Base-by-base conservation (phyloP, 495 filamentous ascomycete species). In the Annulohypoxylon bovei region DNA sequence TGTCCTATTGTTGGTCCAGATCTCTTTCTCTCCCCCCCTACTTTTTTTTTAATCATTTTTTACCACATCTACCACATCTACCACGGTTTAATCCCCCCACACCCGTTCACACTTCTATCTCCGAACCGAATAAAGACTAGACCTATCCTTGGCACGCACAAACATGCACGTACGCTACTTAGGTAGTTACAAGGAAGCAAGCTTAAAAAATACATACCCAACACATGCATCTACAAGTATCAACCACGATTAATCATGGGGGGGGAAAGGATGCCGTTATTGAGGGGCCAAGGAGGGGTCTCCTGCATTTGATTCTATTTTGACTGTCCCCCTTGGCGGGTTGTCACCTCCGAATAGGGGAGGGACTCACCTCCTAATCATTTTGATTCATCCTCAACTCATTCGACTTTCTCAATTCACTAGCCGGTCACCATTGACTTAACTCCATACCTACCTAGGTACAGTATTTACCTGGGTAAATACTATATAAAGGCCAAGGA, bases 31-130 rank as follows among this genome's bases (percentile, higher is more conserved):
- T 42, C 39, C 18, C 23, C 18, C 39, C 16, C 20, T n/a, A n/a
- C n/a, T 12, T n/a, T 20, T 22, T 28, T 39, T 35, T 30, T 20
- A 9, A 25, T 27, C 8, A 47, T 25, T 47, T 23, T 47, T 25
- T 25, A 9, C 16, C 14, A 42, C n/a, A 42, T 16, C n/a, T 42
- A 18, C 39, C 12, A 14, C 22, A n/a, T n/a, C n/a, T n/a, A n/a
- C n/a, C n/a, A n/a, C n/a, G n/a, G n/a, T n/a, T n/a, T n/a, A 14
- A 27, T 18, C 23, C 56, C 62, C 47, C 32, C 64, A 11, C 57
- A n/a, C 46, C 63, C 58, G 64, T 67, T 33, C 39, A 25, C 52
- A 72, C 39, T 68, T 72, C 60, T 72, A 72, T 64, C 64, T 72
- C 70, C 70, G 69, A 72, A 53, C 28, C 16, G 23, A 53, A 42